Evolutionary conservation across 345 rosid genomes (phyloP).

Genomic region (Euphorbia tirucalli): DNA sequence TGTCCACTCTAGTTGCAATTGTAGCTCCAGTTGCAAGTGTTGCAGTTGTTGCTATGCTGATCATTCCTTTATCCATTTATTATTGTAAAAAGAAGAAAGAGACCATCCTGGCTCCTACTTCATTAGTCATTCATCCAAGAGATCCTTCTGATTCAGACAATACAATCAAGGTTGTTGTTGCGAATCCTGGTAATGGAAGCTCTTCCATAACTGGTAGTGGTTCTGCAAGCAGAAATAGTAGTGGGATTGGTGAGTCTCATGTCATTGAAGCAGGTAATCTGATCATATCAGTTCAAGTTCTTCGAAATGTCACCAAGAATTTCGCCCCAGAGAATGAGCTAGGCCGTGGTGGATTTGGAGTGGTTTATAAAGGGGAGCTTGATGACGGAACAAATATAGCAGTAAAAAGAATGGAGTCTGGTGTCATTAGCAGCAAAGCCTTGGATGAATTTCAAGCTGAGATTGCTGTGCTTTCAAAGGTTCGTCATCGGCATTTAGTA

Average conservation of each 20-base stretch:
- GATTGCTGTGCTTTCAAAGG: slow-evolving; percentile 75
- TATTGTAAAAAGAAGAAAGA: slow-evolving; percentile 44
- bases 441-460: slow-evolving; percentile 67
- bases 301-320: slow-evolving; percentile 60
- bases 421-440: slow-evolving; percentile 58
- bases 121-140: slow-evolving; percentile 66
- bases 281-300: slow-evolving; percentile 73
- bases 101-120: slow-evolving; percentile 32
- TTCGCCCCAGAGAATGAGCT: slow-evolving; percentile 67
- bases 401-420: slow-evolving; percentile 76
- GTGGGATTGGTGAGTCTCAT: slow-evolving; percentile 53
- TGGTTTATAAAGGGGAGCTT: slow-evolving; percentile 68
- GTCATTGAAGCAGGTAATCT: slow-evolving; percentile 70
- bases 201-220: slow-evolving; percentile 45
- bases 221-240: slow-evolving; percentile 46
- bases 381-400: slow-evolving; percentile 73
- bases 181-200: slow-evolving; percentile 43
- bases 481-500: slow-evolving; percentile 71
- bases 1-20: slow-evolving; percentile 38
- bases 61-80: slow-evolving; percentile 43
- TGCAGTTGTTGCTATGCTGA: slow-evolving; percentile 39
- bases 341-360: slow-evolving; percentile 80
- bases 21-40: slow-evolving; percentile 50
- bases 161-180: slow-evolving; percentile 56
- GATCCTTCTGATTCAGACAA: slow-evolving; percentile 59